Evolutionary conservation across 2,329 filamentous ascomycete genomes (phyloP).

Genomic region (Alternaria brassicicola): DNA sequence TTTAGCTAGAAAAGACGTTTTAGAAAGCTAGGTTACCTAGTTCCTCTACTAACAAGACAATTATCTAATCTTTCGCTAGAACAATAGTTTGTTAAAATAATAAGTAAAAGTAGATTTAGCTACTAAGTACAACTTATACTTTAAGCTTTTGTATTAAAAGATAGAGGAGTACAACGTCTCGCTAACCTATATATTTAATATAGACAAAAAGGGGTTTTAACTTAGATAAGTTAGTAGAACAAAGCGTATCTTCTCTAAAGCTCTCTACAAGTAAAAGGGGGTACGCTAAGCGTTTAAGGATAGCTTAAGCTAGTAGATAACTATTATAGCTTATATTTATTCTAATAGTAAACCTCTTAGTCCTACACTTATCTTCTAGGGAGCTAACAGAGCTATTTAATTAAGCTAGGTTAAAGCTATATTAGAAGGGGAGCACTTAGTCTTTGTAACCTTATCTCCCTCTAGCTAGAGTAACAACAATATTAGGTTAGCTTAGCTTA

Average conservation of each 20-base stretch:
- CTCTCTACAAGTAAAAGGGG: not conserved
- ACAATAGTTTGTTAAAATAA: conserved; percentile 9
- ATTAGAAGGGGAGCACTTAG: too few relatives aligned
- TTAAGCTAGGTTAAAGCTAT: too few relatives aligned
- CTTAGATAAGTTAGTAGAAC: not conserved
- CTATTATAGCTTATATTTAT: too few relatives aligned
- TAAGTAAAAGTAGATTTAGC: too few relatives aligned
- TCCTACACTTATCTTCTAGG: too few relatives aligned
- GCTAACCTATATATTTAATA: conserved; percentile 1
- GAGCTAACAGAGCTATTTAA: too few relatives aligned
- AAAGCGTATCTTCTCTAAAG: too few relatives aligned
- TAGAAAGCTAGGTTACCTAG: not conserved
- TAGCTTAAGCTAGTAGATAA: too few relatives aligned
- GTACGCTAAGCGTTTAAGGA: conserved; percentile 8
- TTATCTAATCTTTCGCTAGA: not conserved
- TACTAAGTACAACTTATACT: conserved; percentile 23
- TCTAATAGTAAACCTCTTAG: too few relatives aligned
- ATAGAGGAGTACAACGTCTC: not conserved
- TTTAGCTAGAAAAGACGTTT: not conserved
- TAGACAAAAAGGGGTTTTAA: conserved; percentile 10
- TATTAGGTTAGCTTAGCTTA: too few relatives aligned
- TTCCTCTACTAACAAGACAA: not conserved
- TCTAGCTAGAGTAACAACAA: too few relatives aligned
- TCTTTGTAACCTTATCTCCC: too few relatives aligned
- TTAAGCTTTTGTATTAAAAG: conserved; percentile 7